Evolutionary conservation across 2,329 filamentous ascomycete species (phyloP).

Genomic region (Basipetospora chlamydospora): DNA sequence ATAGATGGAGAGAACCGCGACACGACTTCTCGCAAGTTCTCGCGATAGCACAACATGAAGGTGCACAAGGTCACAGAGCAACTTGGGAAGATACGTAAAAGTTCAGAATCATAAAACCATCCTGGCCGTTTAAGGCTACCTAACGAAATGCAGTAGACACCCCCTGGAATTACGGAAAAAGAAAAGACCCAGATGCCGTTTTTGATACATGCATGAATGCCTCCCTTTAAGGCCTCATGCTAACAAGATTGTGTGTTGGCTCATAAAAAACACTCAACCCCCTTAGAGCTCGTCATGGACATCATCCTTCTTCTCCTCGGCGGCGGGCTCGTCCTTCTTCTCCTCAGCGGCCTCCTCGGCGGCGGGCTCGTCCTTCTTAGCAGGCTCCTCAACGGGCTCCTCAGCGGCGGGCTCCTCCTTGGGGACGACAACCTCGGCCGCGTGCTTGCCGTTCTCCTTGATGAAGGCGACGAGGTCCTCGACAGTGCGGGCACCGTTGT

Average conservation of each 20-base stretch:
- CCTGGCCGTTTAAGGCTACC: conserved; percentile 2
- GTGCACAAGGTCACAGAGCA: too few relatives aligned
- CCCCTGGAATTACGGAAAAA: conserved; percentile 4
- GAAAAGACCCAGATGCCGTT: conserved; percentile 5
- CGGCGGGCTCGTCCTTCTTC: conserved; percentile 20
- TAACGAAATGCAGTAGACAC: conserved; percentile 5
- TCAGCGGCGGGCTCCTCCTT: conserved; percentile 41
- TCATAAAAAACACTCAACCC: conserved; percentile 3
- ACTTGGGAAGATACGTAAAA: not conserved
- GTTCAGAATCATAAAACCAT: conserved; percentile 1
- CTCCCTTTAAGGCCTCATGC: conserved; percentile 4
- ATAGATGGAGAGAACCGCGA: too few relatives aligned
- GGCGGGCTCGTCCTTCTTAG: conserved; percentile 27
- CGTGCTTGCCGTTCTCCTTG: conserved; percentile 87
- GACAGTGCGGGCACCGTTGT: conserved; percentile 73
- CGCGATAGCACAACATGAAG: too few relatives aligned
- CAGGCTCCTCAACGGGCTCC: conserved; percentile 32
- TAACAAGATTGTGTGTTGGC: not conserved
- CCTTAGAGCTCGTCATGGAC: conserved; percentile 65
- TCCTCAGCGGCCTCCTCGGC: conserved; percentile 26
- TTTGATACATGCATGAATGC: conserved; percentile 7
- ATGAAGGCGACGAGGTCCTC: conserved; percentile 89
- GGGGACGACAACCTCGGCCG: conserved; percentile 49
- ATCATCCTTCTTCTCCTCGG: conserved; percentile 32
- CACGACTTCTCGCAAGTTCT: too few relatives aligned